Evolutionary conservation across 1,284 basidiomycete species (phyloP), one percentile per base, ranked within the genome.

Genomic region (Ganoderma sp.): DNA sequence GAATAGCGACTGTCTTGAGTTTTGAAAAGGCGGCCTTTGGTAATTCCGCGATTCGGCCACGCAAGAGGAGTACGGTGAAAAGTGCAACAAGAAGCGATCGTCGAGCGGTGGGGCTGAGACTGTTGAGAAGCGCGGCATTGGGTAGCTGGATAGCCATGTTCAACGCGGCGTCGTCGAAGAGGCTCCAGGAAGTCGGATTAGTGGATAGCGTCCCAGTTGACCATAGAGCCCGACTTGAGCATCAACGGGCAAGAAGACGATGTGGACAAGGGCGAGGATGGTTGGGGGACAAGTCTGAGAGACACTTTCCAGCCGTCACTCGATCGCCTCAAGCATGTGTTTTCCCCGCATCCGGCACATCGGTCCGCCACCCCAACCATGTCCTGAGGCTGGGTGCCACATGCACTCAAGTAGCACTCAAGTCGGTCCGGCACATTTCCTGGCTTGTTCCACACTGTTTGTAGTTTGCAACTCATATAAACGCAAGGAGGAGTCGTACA

Each of bases 21-120:
- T 79, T 72, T 1, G 78, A 73, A 32, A 83, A 64, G 0, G 61
- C 61, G 1, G 54, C 19, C 34, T 60, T 68, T 43, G 74, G 73
- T 4, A 69, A 61, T 39, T 62, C 58, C 10, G 61, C 54, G 0
- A 87, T 72, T 28, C 83, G 80, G 25, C 83, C 82, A 12, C 87
- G 83, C 12, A 88, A 78, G 8, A 88, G 77, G 10, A 89, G 74
- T 15, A 72, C 50, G 43, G 71, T 72, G 42, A 69, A 72, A 32
- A 68, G 63, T 15, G 71, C 71, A 45, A 72, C 69, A 32, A 72
- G 65, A 34, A 70, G 56, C 22, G 71, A 72, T 32, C 65, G 69
- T 66, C 69, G 67, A n/a, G 69, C 39, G 34, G 62, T 69, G 25
- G 71, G 67, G 25, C 58, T 66, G 50, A 72, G 61, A 52, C 41